Percentiles rank a stretch among this genome's conserved stretches.
Evolutionary conservation across 176 grass and related monocot genomes (phyloP).

Genomic region (Paspalum notatum): DNA sequence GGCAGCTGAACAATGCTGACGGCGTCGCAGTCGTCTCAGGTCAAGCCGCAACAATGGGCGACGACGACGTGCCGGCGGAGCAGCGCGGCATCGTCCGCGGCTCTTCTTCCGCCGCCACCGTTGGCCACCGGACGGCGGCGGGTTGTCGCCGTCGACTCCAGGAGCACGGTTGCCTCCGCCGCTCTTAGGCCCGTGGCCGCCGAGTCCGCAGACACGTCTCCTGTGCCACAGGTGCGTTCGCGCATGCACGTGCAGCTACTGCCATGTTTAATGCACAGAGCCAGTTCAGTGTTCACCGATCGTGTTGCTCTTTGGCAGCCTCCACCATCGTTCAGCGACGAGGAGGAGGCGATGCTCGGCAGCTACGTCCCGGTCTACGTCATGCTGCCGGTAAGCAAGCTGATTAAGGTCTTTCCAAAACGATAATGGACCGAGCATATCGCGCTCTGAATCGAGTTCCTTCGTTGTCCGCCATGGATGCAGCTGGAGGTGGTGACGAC

Average conservation of each 20-base stretch:
- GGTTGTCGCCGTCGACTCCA: background rate
- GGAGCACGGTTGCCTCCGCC: background rate
- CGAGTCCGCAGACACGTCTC: conserved; percentile 15
- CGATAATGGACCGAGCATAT: background rate
- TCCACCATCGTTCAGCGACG: conserved; percentile 36
- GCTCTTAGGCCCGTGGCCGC: conserved; percentile 12
- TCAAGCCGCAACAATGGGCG: conserved; percentile 35
- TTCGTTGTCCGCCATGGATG: background rate
- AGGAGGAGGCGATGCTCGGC: conserved; percentile 56
- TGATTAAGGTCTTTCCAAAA: background rate
- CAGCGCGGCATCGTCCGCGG: background rate
- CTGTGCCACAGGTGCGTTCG: conserved; percentile 17
- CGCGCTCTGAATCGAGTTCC: too few species aligned
- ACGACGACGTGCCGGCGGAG: background rate
- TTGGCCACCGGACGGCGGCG: background rate
- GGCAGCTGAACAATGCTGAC: conserved; percentile 27
- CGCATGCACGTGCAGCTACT: background rate
- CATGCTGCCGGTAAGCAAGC: conserved; percentile 73
- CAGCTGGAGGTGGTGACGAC: conserved; percentile 62
- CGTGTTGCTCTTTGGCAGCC: conserved; percentile 23
- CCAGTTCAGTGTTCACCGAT: background rate
- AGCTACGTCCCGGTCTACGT: conserved; percentile 86
- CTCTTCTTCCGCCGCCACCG: conserved; percentile 1
- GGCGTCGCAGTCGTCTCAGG: conserved; percentile 28
- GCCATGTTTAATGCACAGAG: background rate